Evolutionary conservation across 495 filamentous ascomycete genomes (phyloP).

Genomic region (Xanthoparmelia taractica): DNA sequence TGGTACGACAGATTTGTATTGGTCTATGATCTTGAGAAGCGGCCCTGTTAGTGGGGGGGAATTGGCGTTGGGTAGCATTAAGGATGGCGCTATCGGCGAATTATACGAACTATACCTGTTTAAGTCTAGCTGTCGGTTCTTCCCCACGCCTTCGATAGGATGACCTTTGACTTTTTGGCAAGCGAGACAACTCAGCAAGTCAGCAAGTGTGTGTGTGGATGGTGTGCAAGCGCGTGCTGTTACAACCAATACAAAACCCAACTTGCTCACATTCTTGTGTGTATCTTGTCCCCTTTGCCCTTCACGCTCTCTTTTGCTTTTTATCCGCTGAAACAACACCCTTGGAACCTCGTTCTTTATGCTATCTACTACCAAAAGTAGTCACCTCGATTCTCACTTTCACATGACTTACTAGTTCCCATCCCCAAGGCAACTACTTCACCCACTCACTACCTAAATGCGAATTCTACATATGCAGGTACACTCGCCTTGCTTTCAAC

Average conservation of each 20-base stretch:
- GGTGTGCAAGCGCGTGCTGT: neutral
- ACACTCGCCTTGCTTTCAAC: neutral
- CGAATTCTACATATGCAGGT: neutral
- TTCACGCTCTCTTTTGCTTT: neutral
- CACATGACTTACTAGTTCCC: neutral
- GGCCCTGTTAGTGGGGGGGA: too few species aligned
- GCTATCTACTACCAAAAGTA: neutral
- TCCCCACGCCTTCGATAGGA: neutral
- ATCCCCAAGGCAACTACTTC: neutral
- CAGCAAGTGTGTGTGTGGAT: too few species aligned
- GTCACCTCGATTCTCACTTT: neutral
- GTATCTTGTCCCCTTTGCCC: too few species aligned
- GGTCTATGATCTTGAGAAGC: too few species aligned
- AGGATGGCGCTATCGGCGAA: neutral
- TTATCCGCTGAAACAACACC: neutral
- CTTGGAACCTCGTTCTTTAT: neutral
- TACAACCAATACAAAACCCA: neutral
- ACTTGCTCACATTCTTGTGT: too few species aligned
- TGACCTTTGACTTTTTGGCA: neutral
- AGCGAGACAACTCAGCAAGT: slow-evolving; percentile 2
- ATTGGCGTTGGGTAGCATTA: neutral
- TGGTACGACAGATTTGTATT: too few species aligned
- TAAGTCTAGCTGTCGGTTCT: neutral
- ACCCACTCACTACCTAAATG: neutral
- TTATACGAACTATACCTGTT: neutral